A percentile compares a stretch with the other conserved stretches of the same genome.
Conservation (phyloP, 192 early-diverging fungal genomes). For the Coemansia sp. region DNA sequence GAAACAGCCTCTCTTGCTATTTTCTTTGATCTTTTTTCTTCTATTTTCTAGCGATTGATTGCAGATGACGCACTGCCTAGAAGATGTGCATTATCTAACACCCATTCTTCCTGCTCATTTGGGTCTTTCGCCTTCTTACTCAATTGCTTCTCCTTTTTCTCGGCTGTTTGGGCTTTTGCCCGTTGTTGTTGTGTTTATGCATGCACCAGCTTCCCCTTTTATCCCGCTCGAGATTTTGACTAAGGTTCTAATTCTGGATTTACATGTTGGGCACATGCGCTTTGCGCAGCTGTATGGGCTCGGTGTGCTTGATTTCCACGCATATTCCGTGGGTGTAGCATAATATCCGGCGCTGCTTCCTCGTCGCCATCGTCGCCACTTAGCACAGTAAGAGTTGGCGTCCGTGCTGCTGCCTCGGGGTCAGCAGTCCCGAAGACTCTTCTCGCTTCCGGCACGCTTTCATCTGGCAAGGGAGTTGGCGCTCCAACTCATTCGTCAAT, state of each 20-base stretch:
- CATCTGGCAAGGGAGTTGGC: background rate
- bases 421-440: background rate
- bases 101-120: background rate
- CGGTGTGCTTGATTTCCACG: conserved; percentile 3
- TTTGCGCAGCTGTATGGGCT: conserved; percentile 7
- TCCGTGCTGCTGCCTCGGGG: background rate
- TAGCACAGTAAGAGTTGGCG: conserved; percentile 8
- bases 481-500: background rate
- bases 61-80: conserved; percentile 2
- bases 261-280: background rate
- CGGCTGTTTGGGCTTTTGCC: background rate
- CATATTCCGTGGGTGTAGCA: conserved; percentile 25
- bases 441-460: background rate
- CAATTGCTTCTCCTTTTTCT: background rate
- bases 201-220: conserved; percentile 1
- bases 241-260: background rate
- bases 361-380: conserved; percentile 3
- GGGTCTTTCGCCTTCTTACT: no score
- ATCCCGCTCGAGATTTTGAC: background rate
- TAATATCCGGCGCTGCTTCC: conserved; percentile 37
- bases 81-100: background rate
- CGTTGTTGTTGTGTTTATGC: background rate
- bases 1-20: background rate
- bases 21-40: background rate
- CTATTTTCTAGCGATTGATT: background rate